Conservation (phyloP, 2,329 filamentous ascomycete genomes). For the Epichloe sibirici region DNA sequence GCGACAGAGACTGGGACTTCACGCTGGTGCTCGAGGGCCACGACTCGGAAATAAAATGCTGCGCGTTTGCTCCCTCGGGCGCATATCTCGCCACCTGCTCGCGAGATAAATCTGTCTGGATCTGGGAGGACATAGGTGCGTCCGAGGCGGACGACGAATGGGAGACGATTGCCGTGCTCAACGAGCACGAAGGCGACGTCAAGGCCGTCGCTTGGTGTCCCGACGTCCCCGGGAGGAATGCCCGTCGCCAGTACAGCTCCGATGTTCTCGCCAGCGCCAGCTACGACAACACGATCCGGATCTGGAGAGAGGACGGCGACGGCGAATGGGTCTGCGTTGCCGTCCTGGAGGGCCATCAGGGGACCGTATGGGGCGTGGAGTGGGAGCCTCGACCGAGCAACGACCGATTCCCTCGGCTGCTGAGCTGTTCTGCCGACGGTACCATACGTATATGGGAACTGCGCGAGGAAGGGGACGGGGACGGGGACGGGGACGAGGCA, state of each 20-base stretch:
- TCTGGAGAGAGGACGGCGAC: conserved; percentile 85
- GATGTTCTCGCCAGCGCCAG: conserved; percentile 80
- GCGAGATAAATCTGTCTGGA: conserved; percentile 91
- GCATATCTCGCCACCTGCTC: conserved; percentile 80
- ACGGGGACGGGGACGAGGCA: conserved; percentile 15
- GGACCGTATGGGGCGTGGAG: conserved; percentile 84
- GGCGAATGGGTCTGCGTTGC: conserved; percentile 85
- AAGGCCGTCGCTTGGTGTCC: conserved; percentile 92
- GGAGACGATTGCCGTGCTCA: conserved; percentile 89
- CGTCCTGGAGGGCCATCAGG: conserved; percentile 65
- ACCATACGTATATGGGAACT: conserved; percentile 71
- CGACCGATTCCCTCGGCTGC: conserved; percentile 46
- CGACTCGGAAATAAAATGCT: conserved; percentile 81
- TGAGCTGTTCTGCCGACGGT: conserved; percentile 77
- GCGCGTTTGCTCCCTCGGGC: conserved; percentile 62
- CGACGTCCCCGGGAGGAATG: conserved; percentile 39
- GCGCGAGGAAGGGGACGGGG: conserved; percentile 38
- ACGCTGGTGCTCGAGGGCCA: conserved; percentile 88
- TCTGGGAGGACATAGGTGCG: conserved; percentile 82
- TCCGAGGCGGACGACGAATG: conserved; percentile 80
- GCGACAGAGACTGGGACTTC: conserved; percentile 79
- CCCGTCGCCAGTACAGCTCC: conserved; percentile 36
- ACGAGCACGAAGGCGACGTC: conserved; percentile 90
- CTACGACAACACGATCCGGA: conserved; percentile 81
- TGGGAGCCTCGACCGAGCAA: conserved; percentile 42